Base-by-base conservation (phyloP, 345 rosid genomes). In the Populus pruinosa region DNA sequence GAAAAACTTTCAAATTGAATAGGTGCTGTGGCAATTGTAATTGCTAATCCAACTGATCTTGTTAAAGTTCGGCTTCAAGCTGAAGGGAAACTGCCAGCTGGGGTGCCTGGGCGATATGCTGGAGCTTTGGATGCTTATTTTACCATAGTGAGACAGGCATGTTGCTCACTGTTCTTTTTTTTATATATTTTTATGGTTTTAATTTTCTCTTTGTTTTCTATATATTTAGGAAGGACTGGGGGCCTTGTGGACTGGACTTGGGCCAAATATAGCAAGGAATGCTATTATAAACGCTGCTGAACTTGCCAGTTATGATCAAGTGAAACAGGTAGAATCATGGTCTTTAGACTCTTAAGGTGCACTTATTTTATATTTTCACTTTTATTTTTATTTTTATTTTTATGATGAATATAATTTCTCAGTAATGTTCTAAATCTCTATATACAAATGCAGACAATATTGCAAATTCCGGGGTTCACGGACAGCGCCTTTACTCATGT, bases 211-310 rank as follows among this genome's bases (percentile, higher is more conserved):
- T 33, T 25, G 49, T 44, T 25, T 38, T 72, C 62, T 69, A 49
- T 23, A 69, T 65, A 36, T 6, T 64, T 84, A 87, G 99, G 99
- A 93, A 87, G 99, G 99, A 80, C 61, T 93, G 62, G 79, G 85
- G 44, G 99, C 97, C 53, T 82, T 93, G 25, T 96, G 99, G 99
- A 93, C 97, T 5, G 98, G 99, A 47, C 91, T 95, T 79, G 96
- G 98, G 71, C 99, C 99, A 20, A 96, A 96, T 33, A 82, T 96
- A 67, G 96, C 97, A 21, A 88, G 98, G 67, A 96, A 96, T 78
- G 98, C 98, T 71, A 94, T 94, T 76, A 92, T 96, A 78, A 96
- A 94, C 86, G 98, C 99, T 77, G 98, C 99, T 82, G 98, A 90
- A 77, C 87, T 96, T 66, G 99, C 99, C 43, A 94, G 98, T 82